Evolutionary conservation across 73 alveolate genomes (phyloP).

Genomic region (Symbiodinium pilosum): DNA sequence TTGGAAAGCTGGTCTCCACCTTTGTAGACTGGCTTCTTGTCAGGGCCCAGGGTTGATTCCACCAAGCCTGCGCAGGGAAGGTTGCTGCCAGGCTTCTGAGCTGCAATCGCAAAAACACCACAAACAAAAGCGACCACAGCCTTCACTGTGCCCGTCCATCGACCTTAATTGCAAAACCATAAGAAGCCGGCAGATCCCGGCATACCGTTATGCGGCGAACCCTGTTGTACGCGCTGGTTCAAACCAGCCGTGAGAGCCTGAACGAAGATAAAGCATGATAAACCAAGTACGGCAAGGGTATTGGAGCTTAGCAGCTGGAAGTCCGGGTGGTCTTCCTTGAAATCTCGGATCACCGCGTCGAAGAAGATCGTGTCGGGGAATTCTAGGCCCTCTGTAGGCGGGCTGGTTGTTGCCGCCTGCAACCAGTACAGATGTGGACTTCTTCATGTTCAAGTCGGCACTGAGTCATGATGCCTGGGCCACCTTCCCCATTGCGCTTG

Average conservation of each 20-base stretch:
- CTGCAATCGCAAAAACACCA: no score
- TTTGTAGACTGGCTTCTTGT: slow-evolving; percentile 11
- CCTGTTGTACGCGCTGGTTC: no score
- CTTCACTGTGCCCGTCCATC: slow-evolving; percentile 5
- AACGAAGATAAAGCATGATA: no score
- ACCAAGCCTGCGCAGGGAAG: no score
- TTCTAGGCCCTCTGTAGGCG: background rate
- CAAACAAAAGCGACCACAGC: no score
- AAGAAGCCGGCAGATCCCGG: background rate
- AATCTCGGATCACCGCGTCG: slow-evolving; percentile 68
- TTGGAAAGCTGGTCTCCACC: slow-evolving; percentile 20
- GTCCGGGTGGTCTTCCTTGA: slow-evolving; percentile 79
- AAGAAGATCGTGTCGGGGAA: slow-evolving; percentile 56
- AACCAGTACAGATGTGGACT: no score
- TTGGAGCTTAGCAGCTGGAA: slow-evolving; percentile 4
- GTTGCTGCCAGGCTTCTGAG: no score
- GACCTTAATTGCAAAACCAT: background rate
- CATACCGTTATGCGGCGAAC: background rate
- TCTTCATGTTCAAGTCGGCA: no score
- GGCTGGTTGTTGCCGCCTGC: no score
- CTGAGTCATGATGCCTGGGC: background rate
- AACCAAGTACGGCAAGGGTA: background rate
- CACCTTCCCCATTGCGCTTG: background rate
- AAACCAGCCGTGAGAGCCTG: no score
- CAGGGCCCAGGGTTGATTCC: background rate